Evolutionary conservation across 2,329 filamentous ascomycete species (phyloP), one percentile per base, ranked within the genome.

Genomic region (Atkinsonella texensis): DNA sequence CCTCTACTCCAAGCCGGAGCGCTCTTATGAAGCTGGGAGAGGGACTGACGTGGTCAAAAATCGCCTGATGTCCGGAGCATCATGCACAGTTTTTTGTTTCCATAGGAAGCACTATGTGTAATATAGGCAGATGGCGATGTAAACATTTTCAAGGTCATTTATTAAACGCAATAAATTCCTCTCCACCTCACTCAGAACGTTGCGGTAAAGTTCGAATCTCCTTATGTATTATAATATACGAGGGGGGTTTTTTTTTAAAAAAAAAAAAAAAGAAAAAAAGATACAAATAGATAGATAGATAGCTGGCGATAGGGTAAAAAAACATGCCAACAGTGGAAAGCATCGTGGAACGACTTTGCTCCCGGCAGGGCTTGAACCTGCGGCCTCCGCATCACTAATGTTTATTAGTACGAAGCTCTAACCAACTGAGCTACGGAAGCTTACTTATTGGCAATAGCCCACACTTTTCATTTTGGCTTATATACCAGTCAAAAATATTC

Each of bases 371-470:
- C 51, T 57, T 54, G 56, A 57, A 57, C 56, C 54, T 56, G 52
- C 53, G 56, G 47, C 56, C 56, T 56, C 48, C 54, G 53, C 53
- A 57, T 57, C 41, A 57, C 56, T 44, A 57, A 56, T 5, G 43
- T 44, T 52, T 57, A 57, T 57, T 57, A 57, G 56, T 57, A 54
- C 54, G 54, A 57, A 52, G 56, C 56, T 57, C 56, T 57, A 57
- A 57, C 55, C 55, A 57, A 57, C 56, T 57, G 56, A 57, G 56
- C 56, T 57, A 57, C 52, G 54, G 52, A 52, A 57, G 54, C 55
- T 41, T 28, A n/a, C 51, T 23, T 18, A 10, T 28, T 39, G 2
- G 7, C n/a, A 1, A 1, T 4, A 13, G 11, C 12, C 12, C 35
- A 10, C 8, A 2, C 2, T 15, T 38, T 15, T 28, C 2, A 38